Base-by-base conservation (phyloP, 2,329 filamentous ascomycete species). In the Xylaria sp. region DNA sequence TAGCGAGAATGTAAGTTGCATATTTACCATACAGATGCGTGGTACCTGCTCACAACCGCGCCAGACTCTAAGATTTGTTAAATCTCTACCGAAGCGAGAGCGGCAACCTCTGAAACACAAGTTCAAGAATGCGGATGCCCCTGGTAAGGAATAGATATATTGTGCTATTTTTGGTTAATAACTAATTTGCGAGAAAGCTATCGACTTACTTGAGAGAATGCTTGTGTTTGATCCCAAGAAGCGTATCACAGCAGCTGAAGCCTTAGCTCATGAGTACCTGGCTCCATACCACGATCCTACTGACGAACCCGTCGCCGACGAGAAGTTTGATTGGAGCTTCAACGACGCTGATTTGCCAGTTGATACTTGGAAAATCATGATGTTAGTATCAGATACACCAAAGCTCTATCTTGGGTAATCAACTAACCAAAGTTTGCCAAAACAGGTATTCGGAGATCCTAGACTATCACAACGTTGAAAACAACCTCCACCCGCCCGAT, bases 331-430 rank as follows among this genome's bases (percentile, higher is more conserved):
- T 80, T 99, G 96, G 96, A 98, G 94, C 62, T 99, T 99, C 84
- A 98, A 98, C 81, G 96, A 99, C 76, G 96, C 95, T 56, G 96
- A 99, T 79, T 85, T 99, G 65, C 95, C 96, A 0, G 94, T 98
- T 59, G 96, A 99, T 79, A 97, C 94, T n/a, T 99, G 96, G 96
- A 99, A 99, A 85, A 98, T 99, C 79, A 99, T 98, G 96, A 99
- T 99, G 96, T 97, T 86, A 78, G 92, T 47, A 68, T 4, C 12
- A 11, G 14, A 51, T 11, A 19, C 14, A 19, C n/a, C 30, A 2
- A 17, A 51, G 11, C 17, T 14, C 12, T 17, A 21, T 65, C 62
- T 19, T 67, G 3, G 9, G 14, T 24, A 45, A 27, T 59, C 67
- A 36, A 72, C 74, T 77, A 72, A 75, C 69, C 68, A 55, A 61